Base-by-base conservation (phyloP, 2,329 filamentous ascomycete species). In the Verticillium nubilum region DNA sequence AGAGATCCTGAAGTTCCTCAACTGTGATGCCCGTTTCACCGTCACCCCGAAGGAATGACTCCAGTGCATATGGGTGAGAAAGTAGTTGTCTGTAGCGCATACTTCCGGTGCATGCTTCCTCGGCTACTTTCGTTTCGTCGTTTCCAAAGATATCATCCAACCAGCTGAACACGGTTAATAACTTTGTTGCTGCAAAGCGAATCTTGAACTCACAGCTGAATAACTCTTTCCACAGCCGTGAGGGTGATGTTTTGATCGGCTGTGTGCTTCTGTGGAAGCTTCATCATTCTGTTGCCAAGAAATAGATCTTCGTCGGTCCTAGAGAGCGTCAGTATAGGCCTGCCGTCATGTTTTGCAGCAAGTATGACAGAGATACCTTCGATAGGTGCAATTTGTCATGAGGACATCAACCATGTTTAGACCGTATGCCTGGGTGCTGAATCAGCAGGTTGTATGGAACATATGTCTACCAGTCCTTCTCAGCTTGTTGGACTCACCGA, bases 251-350 rank as follows among this genome's bases (percentile, higher is more conserved):
- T 63, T 1, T 72, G 33, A 13, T 70, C 64, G 10, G 60, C 15
- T 4, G 17, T 5, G 2, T 66, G 13, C 10, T 28, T 58, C 0
- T 54, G 5, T 0, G 69, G 69, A 19, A 76, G 58, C 0, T 62
- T 19, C 3, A 74, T 17, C 3, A 75, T 69, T 5, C 28, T 50
- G 1, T 52, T 17, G 0, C 69, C 69, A 2, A 72, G 3, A 47
- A 74, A 74, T 0, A 52, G 56, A 31, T 74, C 72, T 0, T 68
- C 56, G 3, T 63, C 47, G 0, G 66, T 70, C 19, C 72, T 73
- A 4, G 5, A 1, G 13, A 7, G 9, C 25, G 52, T 53, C 27
- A 27, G n/a, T 1, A 25, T n/a, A n/a, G n/a, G n/a, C n/a, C n/a
- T n/a, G n/a, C n/a, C n/a, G n/a, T n/a, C n/a, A n/a, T n/a, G n/a